Evolutionary conservation across 768 basidiomycete species (phyloP), one percentile per base, ranked within the genome.

Genomic region (Lentinula guzmanii): DNA sequence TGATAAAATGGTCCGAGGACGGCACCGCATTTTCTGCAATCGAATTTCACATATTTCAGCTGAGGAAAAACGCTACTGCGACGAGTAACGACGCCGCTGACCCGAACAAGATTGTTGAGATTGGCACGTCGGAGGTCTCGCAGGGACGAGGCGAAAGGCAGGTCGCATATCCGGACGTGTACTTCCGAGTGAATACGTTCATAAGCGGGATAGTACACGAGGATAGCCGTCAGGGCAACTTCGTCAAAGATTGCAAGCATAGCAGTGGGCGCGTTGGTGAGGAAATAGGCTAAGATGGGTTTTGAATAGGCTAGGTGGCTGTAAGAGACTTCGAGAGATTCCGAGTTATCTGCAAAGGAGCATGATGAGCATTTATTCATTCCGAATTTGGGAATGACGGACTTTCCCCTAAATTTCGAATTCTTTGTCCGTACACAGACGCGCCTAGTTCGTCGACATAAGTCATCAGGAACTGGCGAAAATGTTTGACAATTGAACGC

Each of bases 51-150:
- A 69, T 98, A 97, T 77, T 99, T 98, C 62, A 99, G 78, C 73
- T 99, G 97, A n/a, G 97, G 97, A 75, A 98, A 98, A 9, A 99
- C 95, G 9, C 97, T 96, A 8, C 88, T 93, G 42, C 97, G 83
- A 61, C 97, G 80, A 1, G 97, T 99, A 50, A 99, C 97, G 16
- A 99, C 97, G 11, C 97, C 97, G 7, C 89, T 86, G 6, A 99
- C 91, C 41, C 97, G 90, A 35, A 99, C 95, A 46, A 99, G 88
- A 65, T 91, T 94, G 77, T 98, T 98, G 53, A 98, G 82, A 70
- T 98, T 90, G 43, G 85, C 82, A 52, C 97, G 89, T 31, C 97
- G 89, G 39, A 99, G 86, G 69, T 98, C 96, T 55, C 97, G 92
- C 39, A 99, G 83, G 5, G 97, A 93, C 24, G 88, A 87, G 63